These are phyloP conservation scores for Leccinum broughii DNA, from an alignment of 768 basidiomycete genomes.

Conservation along the genomic window DNA sequence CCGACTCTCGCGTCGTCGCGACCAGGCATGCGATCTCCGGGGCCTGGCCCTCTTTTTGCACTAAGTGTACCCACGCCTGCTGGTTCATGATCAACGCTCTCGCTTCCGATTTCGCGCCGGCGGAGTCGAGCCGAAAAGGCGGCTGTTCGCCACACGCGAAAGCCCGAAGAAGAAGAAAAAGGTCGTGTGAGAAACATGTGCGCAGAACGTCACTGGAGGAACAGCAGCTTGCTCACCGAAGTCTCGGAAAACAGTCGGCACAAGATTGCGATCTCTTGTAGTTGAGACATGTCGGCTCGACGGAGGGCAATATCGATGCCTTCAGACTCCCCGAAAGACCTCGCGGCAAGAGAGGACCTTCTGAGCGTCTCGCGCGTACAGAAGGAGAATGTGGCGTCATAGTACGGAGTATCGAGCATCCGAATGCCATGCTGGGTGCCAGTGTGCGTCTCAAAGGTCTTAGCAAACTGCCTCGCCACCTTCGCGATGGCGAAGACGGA, in stretches of 20 bases:
- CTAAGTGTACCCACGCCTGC: slow-evolving; percentile 61
- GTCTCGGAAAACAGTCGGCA: slow-evolving; percentile 58
- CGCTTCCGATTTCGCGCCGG: slow-evolving; percentile 43
- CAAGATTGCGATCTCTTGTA: slow-evolving; percentile 39
- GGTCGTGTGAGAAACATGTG: background rate
- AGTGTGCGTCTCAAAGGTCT: slow-evolving; percentile 43
- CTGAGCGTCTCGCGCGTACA: slow-evolving; percentile 49
- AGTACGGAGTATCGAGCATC: slow-evolving; percentile 47
- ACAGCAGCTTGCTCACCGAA: slow-evolving; percentile 46
- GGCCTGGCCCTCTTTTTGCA: slow-evolving; percentile 24
- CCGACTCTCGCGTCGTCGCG: slow-evolving; percentile 64
- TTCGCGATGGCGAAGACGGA: slow-evolving; percentile 35
- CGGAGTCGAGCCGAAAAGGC: slow-evolving; percentile 42
- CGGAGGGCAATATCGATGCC: slow-evolving; percentile 32
- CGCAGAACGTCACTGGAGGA: background rate
- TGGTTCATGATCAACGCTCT: slow-evolving; percentile 42
- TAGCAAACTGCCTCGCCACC: slow-evolving; percentile 48
- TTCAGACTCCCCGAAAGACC: background rate
- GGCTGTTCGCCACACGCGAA: slow-evolving; percentile 34
- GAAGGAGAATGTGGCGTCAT: slow-evolving; percentile 57
- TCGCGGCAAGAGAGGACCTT: background rate
- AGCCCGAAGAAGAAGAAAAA: background rate
- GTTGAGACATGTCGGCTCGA: slow-evolving; percentile 34
- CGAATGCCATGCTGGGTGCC: slow-evolving; percentile 20
- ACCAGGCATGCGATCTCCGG: slow-evolving; percentile 62